Conservation (phyloP, 2,329 filamentous ascomycete species). For the Alternaria infectoria region DNA sequence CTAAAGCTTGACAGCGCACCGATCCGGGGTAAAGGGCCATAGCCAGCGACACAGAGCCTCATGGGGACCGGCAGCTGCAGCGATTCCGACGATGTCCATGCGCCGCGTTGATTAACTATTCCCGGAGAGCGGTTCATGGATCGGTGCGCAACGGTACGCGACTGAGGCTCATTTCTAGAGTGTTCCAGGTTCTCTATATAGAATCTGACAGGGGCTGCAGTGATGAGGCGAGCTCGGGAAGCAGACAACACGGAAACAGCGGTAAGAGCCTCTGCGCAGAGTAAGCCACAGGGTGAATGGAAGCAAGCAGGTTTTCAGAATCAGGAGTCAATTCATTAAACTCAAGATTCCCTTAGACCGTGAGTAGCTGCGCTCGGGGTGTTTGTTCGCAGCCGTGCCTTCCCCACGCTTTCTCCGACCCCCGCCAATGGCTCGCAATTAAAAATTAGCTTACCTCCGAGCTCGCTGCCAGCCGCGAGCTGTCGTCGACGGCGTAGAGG, state of each 20-base stretch:
- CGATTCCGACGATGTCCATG: slow-evolving; percentile 7
- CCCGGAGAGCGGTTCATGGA: slow-evolving; percentile 14
- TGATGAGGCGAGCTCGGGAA: slow-evolving; percentile 18
- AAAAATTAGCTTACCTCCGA: slow-evolving; percentile 37
- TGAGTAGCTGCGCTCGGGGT: not conserved
- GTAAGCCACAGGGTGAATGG: not conserved
- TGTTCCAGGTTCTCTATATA: slow-evolving; percentile 1
- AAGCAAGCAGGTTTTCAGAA: not conserved
- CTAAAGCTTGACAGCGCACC: not conserved
- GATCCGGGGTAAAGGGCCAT: not conserved
- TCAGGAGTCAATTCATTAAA: not conserved
- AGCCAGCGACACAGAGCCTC: slow-evolving; percentile 19
- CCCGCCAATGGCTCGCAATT: slow-evolving; percentile 27
- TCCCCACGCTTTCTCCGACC: slow-evolving; percentile 41
- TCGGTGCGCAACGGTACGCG: slow-evolving; percentile 9
- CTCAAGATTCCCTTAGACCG: not conserved
- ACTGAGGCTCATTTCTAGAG: slow-evolving; percentile 6
- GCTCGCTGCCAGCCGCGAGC: slow-evolving; percentile 32
- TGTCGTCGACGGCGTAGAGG: slow-evolving; percentile 25
- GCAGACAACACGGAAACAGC: not conserved
- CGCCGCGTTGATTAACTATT: slow-evolving; percentile 13
- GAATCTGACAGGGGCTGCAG: slow-evolving; percentile 11
- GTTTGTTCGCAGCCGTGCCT: slow-evolving; percentile 21
- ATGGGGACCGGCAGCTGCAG: slow-evolving; percentile 18
- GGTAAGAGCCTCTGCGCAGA: not conserved